A percentile compares a stretch with the other conserved stretches of the same genome.
phyloP scores from a whole-genome alignment of 2,329 filamentous ascomycete species.

The Aspergillus fumigatiaffinis region DNA sequence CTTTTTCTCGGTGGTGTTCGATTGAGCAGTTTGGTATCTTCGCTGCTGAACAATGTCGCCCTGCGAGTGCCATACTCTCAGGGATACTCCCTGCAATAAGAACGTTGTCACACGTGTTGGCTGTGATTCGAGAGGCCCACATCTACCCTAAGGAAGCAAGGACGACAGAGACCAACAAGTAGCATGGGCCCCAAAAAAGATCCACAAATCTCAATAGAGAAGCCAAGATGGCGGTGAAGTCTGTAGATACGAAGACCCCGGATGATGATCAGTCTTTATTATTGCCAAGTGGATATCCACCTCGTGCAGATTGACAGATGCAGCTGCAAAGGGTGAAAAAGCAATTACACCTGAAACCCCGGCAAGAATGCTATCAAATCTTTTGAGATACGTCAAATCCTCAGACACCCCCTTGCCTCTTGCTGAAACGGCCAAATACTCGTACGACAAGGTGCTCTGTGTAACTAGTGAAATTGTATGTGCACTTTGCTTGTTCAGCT shows the following conservation, averaged over 20 bases:
- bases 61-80: background rate
- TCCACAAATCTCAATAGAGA: no score
- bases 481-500: slow-evolving; percentile 7
- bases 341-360: background rate
- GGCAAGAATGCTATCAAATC: background rate
- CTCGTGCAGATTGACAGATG: no score
- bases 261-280: no score
- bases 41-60: background rate
- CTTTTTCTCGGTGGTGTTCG: background rate
- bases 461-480: slow-evolving; percentile 10
- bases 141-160: no score
- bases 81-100: background rate
- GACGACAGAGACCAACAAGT: no score
- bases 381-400: background rate
- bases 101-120: background rate
- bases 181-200: no score
- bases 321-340: background rate
- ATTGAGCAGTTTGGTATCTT: background rate
- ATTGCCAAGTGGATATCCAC: no score
- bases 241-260: background rate
- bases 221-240: background rate
- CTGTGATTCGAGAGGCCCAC: background rate
- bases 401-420: background rate
- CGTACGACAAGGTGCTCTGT: background rate
- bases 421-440: background rate